Evolutionary conservation across 345 rosid genomes (phyloP), one percentile per base, ranked within the genome.

Genomic region (Salix koriyanagi): DNA sequence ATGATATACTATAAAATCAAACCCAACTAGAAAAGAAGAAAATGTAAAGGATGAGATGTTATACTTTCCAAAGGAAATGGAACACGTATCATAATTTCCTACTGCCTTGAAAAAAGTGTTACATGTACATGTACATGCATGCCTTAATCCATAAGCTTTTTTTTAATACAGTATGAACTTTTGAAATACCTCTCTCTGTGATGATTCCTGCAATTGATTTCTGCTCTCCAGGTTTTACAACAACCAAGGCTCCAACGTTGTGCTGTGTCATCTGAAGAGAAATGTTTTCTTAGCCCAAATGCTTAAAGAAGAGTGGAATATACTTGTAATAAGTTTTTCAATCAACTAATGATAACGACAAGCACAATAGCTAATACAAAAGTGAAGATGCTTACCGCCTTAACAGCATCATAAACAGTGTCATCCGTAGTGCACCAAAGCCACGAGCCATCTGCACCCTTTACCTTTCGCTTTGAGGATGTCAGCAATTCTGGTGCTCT

Each of bases 371-470:
- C 32, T 32, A 16, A 16, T 21, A 25, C 15, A 2, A 37, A 66
- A 62, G 75, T 41, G 16, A 25, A 54, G 37, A 65, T 21, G 34
- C 90, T 56, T 89, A 96, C 99, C 86, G 99, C 90, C 87, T 96
- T 86, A 58, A 96, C 99, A 79, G 97, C 99, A 67, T 96, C 94
- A 70, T 93, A 93, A 41, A 96, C 98, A 52, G 88, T 32, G 81
- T 96, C 99, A 71, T 93, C 90, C 4, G 92, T 93, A 3, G 97
- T 89, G 90, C 99, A 96, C 99, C 99, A 96, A 80, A 96, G 96
- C 99, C 99, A 93, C 77, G 99, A 96, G 54, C 99, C 99, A 87
- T 96, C 98, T 3, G 98, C 99, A 73, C 72, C 74, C 84, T 91
- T 91, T 91, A 66, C 99, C 98, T 85, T 96, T 96, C 0, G 78